These are phyloP conservation scores for Schizothecium vesticola DNA, from an alignment of 495 filamentous ascomycete genomes.

Conservation along the genomic window DNA sequence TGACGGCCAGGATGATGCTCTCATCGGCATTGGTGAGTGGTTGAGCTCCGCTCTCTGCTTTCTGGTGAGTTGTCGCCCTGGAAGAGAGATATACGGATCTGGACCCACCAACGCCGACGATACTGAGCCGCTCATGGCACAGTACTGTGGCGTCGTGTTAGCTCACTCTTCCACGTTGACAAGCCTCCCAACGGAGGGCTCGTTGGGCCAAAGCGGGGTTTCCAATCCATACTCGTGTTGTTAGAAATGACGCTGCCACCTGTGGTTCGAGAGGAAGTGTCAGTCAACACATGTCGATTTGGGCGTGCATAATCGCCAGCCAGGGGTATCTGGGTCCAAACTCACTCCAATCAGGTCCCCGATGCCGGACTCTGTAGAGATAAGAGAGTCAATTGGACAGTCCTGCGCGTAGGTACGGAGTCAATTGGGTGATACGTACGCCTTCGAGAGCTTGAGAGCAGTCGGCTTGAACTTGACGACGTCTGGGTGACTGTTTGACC, in stretches of 20 bases:
- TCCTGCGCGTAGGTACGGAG: slow-evolving; percentile 11
- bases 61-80: slow-evolving; percentile 26
- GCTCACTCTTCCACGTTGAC: slow-evolving; percentile 4
- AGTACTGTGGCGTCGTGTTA: slow-evolving; percentile 59
- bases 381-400: slow-evolving; percentile 38
- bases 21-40: slow-evolving; percentile 88
- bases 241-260: slow-evolving; percentile 85
- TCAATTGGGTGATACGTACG: slow-evolving; percentile 52
- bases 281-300: slow-evolving; percentile 10
- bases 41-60: slow-evolving; percentile 83
- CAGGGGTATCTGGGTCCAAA: slow-evolving; percentile 19
- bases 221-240: slow-evolving; percentile 67
- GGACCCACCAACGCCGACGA: slow-evolving; percentile 88
- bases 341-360: slow-evolving; percentile 99
- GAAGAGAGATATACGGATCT: slow-evolving; percentile 17
- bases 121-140: slow-evolving; percentile 92
- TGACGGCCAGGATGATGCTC: slow-evolving; percentile 87
- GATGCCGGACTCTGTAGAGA: slow-evolving; percentile 73
- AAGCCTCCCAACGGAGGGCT: background rate
- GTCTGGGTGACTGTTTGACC: slow-evolving; percentile 72
- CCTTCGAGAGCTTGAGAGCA: slow-evolving; percentile 91
- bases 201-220: slow-evolving; percentile 15
- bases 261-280: slow-evolving; percentile 30
- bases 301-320: slow-evolving; percentile 20
- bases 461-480: slow-evolving; percentile 95